phyloP scores from a whole-genome alignment of 2,329 filamentous ascomycete genomes.

The Ceratocystiopsis sp. region DNA sequence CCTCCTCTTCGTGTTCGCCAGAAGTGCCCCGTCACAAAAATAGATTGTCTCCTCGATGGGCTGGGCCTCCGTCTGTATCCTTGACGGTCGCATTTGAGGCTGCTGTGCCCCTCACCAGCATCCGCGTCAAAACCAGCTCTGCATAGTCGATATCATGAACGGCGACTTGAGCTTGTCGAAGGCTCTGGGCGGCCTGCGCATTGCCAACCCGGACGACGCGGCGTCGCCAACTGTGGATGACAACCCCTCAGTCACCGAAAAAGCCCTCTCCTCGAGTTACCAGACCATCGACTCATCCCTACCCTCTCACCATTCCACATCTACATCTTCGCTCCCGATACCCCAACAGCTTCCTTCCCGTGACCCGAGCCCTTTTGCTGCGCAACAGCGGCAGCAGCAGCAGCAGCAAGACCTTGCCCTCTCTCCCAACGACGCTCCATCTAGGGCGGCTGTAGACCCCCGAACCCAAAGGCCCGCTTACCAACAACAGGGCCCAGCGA shows the following conservation, averaged over 20 bases:
- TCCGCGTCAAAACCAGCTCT: too few relatives aligned
- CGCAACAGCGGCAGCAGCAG: not conserved
- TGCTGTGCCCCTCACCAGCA: too few relatives aligned
- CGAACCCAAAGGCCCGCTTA: not conserved
- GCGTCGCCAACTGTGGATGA: constrained; percentile 3
- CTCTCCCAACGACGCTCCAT: constrained; percentile 13
- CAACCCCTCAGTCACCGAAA: not conserved
- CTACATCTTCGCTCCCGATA: not conserved
- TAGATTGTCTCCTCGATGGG: too few relatives aligned
- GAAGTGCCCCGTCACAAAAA: too few relatives aligned
- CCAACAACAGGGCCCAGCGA: constrained; percentile 3
- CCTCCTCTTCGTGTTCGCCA: too few relatives aligned
- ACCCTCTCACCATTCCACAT: too few relatives aligned
- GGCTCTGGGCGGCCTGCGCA: constrained; percentile 83
- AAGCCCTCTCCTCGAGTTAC: too few relatives aligned
- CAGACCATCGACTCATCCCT: too few relatives aligned
- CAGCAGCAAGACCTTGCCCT: constrained; percentile 5
- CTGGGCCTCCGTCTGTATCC: too few relatives aligned
- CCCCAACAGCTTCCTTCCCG: constrained; percentile 5
- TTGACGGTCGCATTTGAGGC: too few relatives aligned
- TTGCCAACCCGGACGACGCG: constrained; percentile 78
- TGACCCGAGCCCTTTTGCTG: constrained; percentile 4
- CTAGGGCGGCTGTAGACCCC: constrained; percentile 11
- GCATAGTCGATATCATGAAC: constrained; percentile 45
- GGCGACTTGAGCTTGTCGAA: constrained; percentile 85